These are phyloP conservation scores for Aspergillus sp. DNA, from an alignment of 2,329 filamentous ascomycete genomes.

Conservation along the genomic window DNA sequence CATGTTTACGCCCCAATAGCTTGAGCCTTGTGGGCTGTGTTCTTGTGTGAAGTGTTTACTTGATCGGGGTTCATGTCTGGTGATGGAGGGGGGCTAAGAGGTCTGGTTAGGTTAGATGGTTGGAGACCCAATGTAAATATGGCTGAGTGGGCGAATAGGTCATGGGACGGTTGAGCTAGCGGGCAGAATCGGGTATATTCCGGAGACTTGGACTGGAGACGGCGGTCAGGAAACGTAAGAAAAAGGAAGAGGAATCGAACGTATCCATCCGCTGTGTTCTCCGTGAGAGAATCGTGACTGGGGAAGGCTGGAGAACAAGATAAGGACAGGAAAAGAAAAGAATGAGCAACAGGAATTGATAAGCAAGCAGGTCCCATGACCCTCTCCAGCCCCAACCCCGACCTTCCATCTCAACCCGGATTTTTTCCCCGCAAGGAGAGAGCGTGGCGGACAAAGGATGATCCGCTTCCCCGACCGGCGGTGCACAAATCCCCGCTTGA, in stretches of 20 bases:
- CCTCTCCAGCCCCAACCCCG: background rate
- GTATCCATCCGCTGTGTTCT: no score
- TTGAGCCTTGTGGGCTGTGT: no score
- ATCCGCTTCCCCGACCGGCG: background rate
- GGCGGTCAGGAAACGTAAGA: background rate
- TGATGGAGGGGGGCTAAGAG: background rate
- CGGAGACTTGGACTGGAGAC: background rate
- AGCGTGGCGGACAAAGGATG: background rate
- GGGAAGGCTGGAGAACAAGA: background rate
- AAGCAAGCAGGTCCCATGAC: background rate
- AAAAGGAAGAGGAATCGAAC: background rate
- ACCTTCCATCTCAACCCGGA: background rate
- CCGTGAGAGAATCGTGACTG: no score
- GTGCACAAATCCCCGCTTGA: background rate
- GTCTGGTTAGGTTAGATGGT: background rate
- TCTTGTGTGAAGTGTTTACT: background rate
- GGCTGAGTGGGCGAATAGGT: background rate
- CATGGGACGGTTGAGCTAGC: background rate
- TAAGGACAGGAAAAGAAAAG: background rate
- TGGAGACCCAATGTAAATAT: no score
- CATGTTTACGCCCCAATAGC: background rate
- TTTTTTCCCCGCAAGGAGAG: conserved; percentile 4
- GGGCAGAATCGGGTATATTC: background rate
- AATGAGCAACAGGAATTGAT: background rate
- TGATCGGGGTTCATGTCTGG: background rate